These are phyloP conservation scores for Ustilago xerochloae DNA, from an alignment of 1,284 basidiomycete species.

Conservation along the genomic window DNA sequence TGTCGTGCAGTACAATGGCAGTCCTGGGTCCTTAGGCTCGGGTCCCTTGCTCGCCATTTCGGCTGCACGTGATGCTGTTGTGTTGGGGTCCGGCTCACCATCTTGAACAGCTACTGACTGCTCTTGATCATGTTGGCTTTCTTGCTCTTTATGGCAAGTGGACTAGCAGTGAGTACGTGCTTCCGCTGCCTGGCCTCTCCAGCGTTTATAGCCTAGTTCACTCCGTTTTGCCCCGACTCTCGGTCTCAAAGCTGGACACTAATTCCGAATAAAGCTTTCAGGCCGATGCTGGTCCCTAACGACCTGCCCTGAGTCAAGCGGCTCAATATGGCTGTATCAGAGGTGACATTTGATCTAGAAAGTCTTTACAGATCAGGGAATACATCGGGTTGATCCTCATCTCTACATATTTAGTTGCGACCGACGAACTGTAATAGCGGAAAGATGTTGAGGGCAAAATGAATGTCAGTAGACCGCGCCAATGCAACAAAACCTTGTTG, in stretches of 20 bases:
- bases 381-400: neutral
- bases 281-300: too few relatives aligned
- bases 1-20: neutral
- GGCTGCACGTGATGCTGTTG: neutral
- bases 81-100: neutral
- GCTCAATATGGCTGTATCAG: too few relatives aligned
- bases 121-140: neutral
- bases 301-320: too few relatives aligned
- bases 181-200: too few relatives aligned
- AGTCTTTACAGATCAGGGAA: neutral
- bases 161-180: too few relatives aligned
- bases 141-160: too few relatives aligned
- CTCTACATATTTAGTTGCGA: conserved; percentile 43
- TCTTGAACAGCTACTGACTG: neutral
- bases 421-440: conserved; percentile 55
- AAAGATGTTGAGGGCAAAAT: neutral
- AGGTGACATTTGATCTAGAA: too few relatives aligned
- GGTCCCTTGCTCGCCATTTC: conserved; percentile 4
- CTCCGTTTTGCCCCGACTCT: too few relatives aligned
- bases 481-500: too few relatives aligned
- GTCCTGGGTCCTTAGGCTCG: neutral
- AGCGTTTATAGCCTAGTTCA: too few relatives aligned
- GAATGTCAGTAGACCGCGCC: neutral
- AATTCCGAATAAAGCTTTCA: too few relatives aligned
- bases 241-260: too few relatives aligned